phyloP scores from a whole-genome alignment of 2,329 filamentous ascomycete genomes.

The Beauveria caledonica region DNA sequence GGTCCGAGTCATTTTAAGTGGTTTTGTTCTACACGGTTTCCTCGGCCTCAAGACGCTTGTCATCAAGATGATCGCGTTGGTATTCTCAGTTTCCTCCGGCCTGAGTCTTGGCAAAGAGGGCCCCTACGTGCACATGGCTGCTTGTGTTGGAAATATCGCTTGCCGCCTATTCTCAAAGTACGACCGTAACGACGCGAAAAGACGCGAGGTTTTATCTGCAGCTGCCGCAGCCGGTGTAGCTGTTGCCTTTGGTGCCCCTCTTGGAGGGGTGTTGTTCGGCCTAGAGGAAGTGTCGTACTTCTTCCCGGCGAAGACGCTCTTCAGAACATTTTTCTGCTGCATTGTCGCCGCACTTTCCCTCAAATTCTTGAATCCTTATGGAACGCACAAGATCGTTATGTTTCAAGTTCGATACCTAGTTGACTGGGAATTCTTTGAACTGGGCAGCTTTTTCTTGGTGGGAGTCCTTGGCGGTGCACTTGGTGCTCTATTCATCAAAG shows the following conservation, averaged over 20 bases:
- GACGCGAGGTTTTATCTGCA: conserved; percentile 87
- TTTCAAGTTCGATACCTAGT: conserved; percentile 87
- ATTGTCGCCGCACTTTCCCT: conserved; percentile 85
- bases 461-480: conserved; percentile 76
- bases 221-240: conserved; percentile 87
- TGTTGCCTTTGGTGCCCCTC: conserved; percentile 85
- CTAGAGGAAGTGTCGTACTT: conserved; percentile 96
- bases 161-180: conserved; percentile 95
- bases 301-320: conserved; percentile 93
- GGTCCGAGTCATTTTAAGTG: conserved; percentile 94
- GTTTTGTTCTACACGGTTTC: conserved; percentile 94
- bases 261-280: conserved; percentile 83
- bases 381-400: conserved; percentile 91
- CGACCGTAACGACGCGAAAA: conserved; percentile 85
- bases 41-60: conserved; percentile 79
- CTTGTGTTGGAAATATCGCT: conserved; percentile 89
- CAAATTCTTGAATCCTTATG: conserved; percentile 93
- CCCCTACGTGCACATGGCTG: conserved; percentile 94
- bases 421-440: conserved; percentile 92
- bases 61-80: conserved; percentile 73
- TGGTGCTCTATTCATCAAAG: conserved; percentile 94
- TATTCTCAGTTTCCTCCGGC: conserved; percentile 86
- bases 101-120: conserved; percentile 91
- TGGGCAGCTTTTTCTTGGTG: conserved; percentile 75
- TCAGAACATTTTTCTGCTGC: conserved; percentile 96